phyloP scores from a whole-genome alignment of 108 stramenopile species.

The Bacterosira constricta region DNA sequence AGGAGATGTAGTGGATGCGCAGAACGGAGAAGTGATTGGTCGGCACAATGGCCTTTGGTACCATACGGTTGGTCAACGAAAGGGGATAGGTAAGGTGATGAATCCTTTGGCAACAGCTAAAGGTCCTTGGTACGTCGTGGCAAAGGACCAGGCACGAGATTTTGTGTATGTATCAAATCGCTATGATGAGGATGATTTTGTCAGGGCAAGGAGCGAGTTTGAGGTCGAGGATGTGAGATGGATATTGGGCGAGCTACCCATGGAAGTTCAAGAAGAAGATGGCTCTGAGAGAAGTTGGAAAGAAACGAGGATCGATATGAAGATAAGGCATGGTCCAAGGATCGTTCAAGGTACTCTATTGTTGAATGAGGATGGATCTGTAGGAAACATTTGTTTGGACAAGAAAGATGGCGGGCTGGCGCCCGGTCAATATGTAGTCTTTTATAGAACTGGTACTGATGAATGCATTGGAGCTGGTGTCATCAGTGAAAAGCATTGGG shows the following conservation, averaged over 20 bases:
- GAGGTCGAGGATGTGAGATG: slow-evolving; percentile 89
- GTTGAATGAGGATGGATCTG: slow-evolving; percentile 42
- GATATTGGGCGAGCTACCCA: slow-evolving; percentile 70
- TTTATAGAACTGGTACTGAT: slow-evolving; percentile 74
- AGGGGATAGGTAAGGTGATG: slow-evolving; percentile 90
- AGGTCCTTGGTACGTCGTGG: slow-evolving; percentile 98
- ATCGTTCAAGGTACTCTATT: slow-evolving; percentile 70
- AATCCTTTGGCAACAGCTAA: slow-evolving; percentile 63
- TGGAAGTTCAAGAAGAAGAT: slow-evolving; percentile 29
- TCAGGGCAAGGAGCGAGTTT: slow-evolving; percentile 67
- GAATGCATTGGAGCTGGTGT: slow-evolving; percentile 91
- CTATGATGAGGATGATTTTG: slow-evolving; percentile 80
- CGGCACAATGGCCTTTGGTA: slow-evolving; percentile 95
- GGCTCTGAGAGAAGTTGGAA: slow-evolving; percentile 21
- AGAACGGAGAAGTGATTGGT: slow-evolving; percentile 83
- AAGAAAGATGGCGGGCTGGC: slow-evolving; percentile 91
- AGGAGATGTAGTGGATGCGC: slow-evolving; percentile 84
- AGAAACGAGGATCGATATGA: slow-evolving; percentile 63
- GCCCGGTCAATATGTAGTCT: slow-evolving; percentile 95
- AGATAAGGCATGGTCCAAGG: slow-evolving; percentile 93
- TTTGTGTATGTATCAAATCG: slow-evolving; percentile 90
- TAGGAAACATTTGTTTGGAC: slow-evolving; percentile 64
- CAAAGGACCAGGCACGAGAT: slow-evolving; percentile 81
- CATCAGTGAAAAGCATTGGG: slow-evolving; percentile 88
- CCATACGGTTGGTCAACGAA: slow-evolving; percentile 97